These are phyloP conservation scores for Tardiomyces depauwii DNA, from an alignment of 1,139 yeast genomes.

Conservation along the genomic window DNA sequence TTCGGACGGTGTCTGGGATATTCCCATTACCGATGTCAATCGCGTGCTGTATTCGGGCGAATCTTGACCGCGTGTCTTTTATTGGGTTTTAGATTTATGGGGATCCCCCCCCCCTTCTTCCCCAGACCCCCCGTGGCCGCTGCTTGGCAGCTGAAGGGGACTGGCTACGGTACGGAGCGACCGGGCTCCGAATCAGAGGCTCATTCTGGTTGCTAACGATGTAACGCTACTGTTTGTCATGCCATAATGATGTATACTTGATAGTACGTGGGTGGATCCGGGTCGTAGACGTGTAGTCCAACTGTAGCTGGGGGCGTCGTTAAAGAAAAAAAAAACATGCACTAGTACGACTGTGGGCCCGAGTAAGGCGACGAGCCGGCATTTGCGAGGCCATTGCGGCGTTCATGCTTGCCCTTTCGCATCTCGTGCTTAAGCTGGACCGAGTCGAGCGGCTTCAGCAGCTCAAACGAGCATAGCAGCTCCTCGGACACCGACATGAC, in stretches of 20 bases:
- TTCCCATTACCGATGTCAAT: slow-evolving; percentile 64
- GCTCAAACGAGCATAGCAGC: slow-evolving; percentile 72
- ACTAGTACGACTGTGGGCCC: background rate
- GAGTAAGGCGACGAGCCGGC: background rate
- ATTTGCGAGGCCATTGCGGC: background rate
- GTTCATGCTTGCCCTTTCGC: background rate
- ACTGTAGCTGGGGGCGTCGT: too few relatives aligned
- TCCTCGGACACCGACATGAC: slow-evolving; percentile 57
- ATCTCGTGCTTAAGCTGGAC: background rate
- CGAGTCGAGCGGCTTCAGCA: slow-evolving; percentile 47
- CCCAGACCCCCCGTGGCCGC: too few relatives aligned
- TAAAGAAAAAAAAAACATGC: too few relatives aligned
- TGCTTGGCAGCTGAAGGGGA: too few relatives aligned
- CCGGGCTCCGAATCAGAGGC: too few relatives aligned
- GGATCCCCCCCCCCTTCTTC: too few relatives aligned
- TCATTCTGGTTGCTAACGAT: too few relatives aligned
- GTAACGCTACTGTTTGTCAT: too few relatives aligned
- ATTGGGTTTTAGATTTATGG: too few relatives aligned
- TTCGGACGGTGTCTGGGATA: slow-evolving; percentile 77
- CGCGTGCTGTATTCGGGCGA: slow-evolving; percentile 41
- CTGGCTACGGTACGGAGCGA: too few relatives aligned
- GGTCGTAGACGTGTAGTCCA: background rate
- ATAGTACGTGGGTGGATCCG: too few relatives aligned
- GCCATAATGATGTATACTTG: too few relatives aligned
- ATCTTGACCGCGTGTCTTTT: background rate